phyloP scores from a whole-genome alignment of 2,329 filamentous ascomycete species.

The Claviceps quebecensis region DNA sequence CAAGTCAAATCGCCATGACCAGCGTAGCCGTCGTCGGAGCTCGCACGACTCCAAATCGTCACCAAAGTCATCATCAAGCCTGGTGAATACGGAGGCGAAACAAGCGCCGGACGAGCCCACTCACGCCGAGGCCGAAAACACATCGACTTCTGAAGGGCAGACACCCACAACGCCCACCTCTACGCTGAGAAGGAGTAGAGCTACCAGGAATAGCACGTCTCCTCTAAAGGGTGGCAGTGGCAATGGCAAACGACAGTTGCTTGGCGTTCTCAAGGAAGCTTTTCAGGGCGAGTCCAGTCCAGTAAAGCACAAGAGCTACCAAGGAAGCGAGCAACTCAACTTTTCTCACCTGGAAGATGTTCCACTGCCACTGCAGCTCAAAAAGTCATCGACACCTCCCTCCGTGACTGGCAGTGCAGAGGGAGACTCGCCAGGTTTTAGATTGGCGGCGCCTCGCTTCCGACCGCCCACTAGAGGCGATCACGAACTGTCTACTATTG shows the following conservation, averaged over 20 bases:
- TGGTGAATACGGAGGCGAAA: conserved; percentile 2
- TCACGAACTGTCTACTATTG: conserved; percentile 43
- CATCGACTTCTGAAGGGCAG: conserved; percentile 10
- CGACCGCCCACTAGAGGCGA: conserved; percentile 39
- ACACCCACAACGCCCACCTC: conserved; percentile 21
- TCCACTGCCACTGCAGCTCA: conserved; percentile 7
- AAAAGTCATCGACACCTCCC: not conserved
- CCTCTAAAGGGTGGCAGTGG: conserved; percentile 33
- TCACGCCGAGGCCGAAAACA: conserved; percentile 7
- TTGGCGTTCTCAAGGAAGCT: conserved; percentile 45
- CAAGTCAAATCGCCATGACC: not conserved
- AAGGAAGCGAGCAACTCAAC: conserved; percentile 30
- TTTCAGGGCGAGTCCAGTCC: conserved; percentile 47
- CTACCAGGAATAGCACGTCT: conserved; percentile 36
- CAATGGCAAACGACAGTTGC: conserved; percentile 33
- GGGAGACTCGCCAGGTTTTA: conserved; percentile 3
- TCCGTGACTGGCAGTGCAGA: not conserved
- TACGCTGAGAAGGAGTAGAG: conserved; percentile 39
- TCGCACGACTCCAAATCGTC: not conserved
- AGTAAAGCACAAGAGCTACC: conserved; percentile 32
- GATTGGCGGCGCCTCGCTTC: conserved; percentile 20
- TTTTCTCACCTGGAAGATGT: conserved; percentile 13
- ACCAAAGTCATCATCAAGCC: conserved; percentile 1
- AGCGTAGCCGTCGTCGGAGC: not conserved
- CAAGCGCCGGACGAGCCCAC: conserved; percentile 2